Base-by-base conservation (phyloP, 2,329 filamentous ascomycete genomes). In the Aspergillus felis region DNA sequence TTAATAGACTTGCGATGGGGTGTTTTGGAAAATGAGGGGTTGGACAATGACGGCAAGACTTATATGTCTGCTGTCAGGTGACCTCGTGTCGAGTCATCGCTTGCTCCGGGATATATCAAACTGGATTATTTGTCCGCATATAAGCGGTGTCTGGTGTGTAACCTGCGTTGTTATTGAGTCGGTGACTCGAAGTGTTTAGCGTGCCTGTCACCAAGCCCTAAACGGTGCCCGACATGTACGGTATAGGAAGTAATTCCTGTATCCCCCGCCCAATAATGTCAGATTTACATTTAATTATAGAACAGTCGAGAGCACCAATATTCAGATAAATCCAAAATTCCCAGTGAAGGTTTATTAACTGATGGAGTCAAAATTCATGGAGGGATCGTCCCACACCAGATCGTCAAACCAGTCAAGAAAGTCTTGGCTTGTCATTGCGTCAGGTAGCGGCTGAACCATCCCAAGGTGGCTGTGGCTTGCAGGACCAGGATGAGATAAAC, bases 331-430 rank as follows among this genome's bases (percentile, higher is more conserved):
- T 17, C 14, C 5, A 35, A 35, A 35, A 3, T 35, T 1, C 12
- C 7, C 14, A 14, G 14, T 35, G 14, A 35, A 35, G 10, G 32
- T 5, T 10, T 35, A 35, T 7, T 14, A 5, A 35, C 32, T 6
- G 32, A 35, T 17, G 14, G 32, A 17, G 32, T 35, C 32, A 17
- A 35, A 35, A 17, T 17, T 32, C 29, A 32, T 32, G 29, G 29
- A 32, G 3, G 29, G 29, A 32, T 32, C 29, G 10, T 53, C 51
- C 51, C 51, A 44, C 44, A 53, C 35, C 7, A 53, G 17, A n/a
- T 53, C 38, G 12, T 53, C 51, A 53, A 53, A 14, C 51, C 38
- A 53, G 14, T 24, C 46, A 20, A 53, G 51, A 9, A 53, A 53
- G 20, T 53, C 51, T 28, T 53, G 38, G 10, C 51, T 53, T n/a